These are phyloP conservation scores for Fallopia convolvulus DNA, from an alignment of 148 eudicot genomes.

Conservation along the genomic window DNA sequence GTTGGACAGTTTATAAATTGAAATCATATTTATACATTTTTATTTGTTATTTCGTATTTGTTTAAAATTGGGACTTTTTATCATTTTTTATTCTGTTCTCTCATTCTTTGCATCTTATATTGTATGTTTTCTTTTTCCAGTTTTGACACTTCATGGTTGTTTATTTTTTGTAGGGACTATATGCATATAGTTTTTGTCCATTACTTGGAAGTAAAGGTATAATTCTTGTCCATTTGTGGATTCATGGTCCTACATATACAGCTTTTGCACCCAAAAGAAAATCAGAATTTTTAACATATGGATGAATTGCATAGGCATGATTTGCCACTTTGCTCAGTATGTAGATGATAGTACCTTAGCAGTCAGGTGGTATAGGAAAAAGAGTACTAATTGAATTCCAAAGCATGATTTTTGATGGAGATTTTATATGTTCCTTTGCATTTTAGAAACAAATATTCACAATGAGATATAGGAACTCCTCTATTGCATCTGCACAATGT, in stretches of 20 bases:
- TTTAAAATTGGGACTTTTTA: not conserved
- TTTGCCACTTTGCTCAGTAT: not conserved
- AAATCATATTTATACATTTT: not conserved
- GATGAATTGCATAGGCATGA: not conserved
- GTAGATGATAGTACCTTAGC: not conserved
- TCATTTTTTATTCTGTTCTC: not conserved
- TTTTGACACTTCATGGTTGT: slow-evolving; percentile 7
- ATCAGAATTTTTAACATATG: not conserved
- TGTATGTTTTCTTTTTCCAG: not conserved
- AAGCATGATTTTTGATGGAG: not conserved
- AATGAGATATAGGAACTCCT: not conserved
- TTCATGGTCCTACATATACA: not conserved
- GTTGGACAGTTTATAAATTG: not conserved
- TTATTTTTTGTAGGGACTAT: slow-evolving; percentile 38
- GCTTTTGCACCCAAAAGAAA: not conserved
- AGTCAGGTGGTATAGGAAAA: not conserved
- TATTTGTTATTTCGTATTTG: not conserved
- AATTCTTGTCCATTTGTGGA: not conserved
- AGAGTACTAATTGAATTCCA: not conserved
- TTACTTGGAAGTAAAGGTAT: slow-evolving; percentile 56
- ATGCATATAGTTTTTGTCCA: slow-evolving; percentile 62
- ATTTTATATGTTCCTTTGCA: not conserved
- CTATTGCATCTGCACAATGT: not conserved
- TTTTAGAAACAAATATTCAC: not conserved
- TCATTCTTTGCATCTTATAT: not conserved